Percentiles rank a stretch among this genome's conserved stretches.
Conservation (phyloP, 441 rosid genomes). For the Pelargonium exstipulatum region DNA sequence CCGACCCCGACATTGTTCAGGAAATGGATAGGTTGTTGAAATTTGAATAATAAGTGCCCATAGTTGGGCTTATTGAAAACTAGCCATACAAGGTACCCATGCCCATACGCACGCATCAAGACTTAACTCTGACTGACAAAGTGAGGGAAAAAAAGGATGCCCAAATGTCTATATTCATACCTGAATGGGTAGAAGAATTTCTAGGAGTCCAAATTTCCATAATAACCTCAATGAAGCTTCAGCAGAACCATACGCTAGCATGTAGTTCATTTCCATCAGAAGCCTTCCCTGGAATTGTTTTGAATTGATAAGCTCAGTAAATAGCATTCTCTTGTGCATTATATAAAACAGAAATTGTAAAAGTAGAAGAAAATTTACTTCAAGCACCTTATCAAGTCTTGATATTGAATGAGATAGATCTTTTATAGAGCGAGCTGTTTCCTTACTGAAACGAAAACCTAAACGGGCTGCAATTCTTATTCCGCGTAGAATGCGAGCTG, state of each 20-base stretch:
- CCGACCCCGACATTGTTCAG: too few relatives aligned
- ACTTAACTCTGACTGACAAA: not conserved
- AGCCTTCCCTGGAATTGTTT: slow-evolving; percentile 57
- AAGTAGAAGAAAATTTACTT: slow-evolving; percentile 11
- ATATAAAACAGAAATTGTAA: slow-evolving; percentile 11
- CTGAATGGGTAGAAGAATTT: slow-evolving; percentile 68
- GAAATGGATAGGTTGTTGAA: not conserved
- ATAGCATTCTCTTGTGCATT: slow-evolving; percentile 13
- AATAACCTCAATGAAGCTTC: slow-evolving; percentile 78
- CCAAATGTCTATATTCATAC: slow-evolving; percentile 19
- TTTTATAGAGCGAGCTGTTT: slow-evolving; percentile 66
- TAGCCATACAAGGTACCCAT: too few relatives aligned
- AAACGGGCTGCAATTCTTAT: slow-evolving; percentile 80
- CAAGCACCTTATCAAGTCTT: slow-evolving; percentile 74
- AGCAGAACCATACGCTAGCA: slow-evolving; percentile 92
- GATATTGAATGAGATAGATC: slow-evolving; percentile 41
- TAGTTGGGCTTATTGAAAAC: too few relatives aligned
- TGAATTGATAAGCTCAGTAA: slow-evolving; percentile 15
- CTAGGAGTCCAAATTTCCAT: slow-evolving; percentile 82
- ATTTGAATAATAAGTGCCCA: too few relatives aligned
- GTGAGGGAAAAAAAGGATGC: not conserved
- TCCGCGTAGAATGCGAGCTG: slow-evolving; percentile 93
- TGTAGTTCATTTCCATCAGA: slow-evolving; percentile 89
- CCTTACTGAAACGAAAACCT: slow-evolving; percentile 67
- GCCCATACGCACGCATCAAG: too few relatives aligned